Evolutionary conservation across 2,329 filamentous ascomycete species (phyloP).

Genomic region (Fusarium sarcochroum): DNA sequence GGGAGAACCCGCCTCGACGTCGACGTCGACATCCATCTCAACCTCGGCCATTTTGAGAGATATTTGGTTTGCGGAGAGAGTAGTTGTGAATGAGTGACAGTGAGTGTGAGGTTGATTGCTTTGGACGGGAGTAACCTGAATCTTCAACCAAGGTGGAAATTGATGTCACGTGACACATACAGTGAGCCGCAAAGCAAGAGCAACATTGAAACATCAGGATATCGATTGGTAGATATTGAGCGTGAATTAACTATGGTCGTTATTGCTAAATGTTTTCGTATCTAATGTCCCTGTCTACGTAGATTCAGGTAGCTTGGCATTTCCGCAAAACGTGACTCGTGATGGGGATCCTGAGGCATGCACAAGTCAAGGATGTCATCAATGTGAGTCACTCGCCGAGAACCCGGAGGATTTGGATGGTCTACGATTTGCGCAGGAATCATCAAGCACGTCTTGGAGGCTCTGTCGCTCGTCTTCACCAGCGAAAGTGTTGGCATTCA

Average conservation of each 20-base stretch:
- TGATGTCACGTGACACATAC: conserved; percentile 32
- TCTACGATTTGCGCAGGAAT: conserved; percentile 15
- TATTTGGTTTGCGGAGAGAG: not conserved
- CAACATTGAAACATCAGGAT: not conserved
- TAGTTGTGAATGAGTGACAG: not conserved
- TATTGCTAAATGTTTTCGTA: not conserved
- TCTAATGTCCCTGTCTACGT: not conserved
- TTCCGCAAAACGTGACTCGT: not conserved
- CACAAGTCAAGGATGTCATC: conserved; percentile 30
- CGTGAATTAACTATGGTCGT: not conserved
- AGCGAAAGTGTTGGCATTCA: conserved; percentile 27
- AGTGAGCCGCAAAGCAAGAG: not conserved
- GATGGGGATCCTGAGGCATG: conserved; percentile 26
- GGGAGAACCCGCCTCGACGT: conserved; percentile 53
- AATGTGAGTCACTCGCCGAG: conserved; percentile 44
- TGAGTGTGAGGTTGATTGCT: conserved; percentile 1
- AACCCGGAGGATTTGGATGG: conserved; percentile 5
- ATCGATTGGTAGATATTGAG: not conserved
- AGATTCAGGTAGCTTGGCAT: not conserved
- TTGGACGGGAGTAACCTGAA: conserved; percentile 3
- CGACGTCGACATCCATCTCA: conserved; percentile 71
- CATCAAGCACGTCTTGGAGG: not conserved
- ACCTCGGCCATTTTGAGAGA: conserved; percentile 63
- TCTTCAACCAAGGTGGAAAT: conserved; percentile 20
- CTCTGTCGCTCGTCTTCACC: not conserved